Percentiles rank a stretch among this genome's conserved stretches.
Conservation (phyloP, 2,329 filamentous ascomycete genomes). For the Phoma sp. region DNA sequence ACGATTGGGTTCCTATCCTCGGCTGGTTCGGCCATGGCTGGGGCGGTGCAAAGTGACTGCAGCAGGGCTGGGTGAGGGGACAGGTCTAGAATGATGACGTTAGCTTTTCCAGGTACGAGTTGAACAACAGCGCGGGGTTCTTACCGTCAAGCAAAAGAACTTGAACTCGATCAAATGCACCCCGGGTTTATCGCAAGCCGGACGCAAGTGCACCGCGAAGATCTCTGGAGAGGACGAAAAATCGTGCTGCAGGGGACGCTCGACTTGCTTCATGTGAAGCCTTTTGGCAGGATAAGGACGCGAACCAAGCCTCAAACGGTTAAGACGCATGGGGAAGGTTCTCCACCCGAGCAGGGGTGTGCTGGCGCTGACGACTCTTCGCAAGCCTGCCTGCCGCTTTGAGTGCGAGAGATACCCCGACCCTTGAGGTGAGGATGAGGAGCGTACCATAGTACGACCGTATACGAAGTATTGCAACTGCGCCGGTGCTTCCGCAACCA, state of each 20-base stretch:
- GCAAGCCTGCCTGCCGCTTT: slow-evolving; percentile 19
- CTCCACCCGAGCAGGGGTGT: slow-evolving; percentile 13
- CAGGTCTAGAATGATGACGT: slow-evolving; percentile 31
- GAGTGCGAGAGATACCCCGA: slow-evolving; percentile 15
- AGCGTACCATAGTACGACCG: slow-evolving; percentile 5
- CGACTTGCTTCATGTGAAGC: slow-evolving; percentile 21
- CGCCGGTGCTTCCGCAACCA: background rate
- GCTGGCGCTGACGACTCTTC: slow-evolving; percentile 10
- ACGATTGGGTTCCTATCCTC: slow-evolving; percentile 59
- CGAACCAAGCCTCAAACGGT: background rate
- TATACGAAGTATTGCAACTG: background rate
- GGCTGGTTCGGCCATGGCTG: slow-evolving; percentile 45
- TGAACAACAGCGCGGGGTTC: slow-evolving; percentile 16
- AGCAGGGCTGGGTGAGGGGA: slow-evolving; percentile 18
- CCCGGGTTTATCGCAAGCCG: slow-evolving; percentile 9
- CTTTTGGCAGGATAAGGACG: slow-evolving; percentile 12
- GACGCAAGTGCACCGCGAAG: slow-evolving; percentile 21
- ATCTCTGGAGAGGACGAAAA: slow-evolving; percentile 22
- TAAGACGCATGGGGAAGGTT: slow-evolving; percentile 7
- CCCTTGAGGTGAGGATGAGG: slow-evolving; percentile 1
- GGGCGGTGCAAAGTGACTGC: slow-evolving; percentile 35
- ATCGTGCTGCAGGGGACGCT: slow-evolving; percentile 19
- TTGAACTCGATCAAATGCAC: slow-evolving; percentile 8
- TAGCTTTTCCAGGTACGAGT: slow-evolving; percentile 11
- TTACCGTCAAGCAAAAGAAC: slow-evolving; percentile 7